Conservation (phyloP, 352 stramenopile species). For the Globisporangium middletonii region DNA sequence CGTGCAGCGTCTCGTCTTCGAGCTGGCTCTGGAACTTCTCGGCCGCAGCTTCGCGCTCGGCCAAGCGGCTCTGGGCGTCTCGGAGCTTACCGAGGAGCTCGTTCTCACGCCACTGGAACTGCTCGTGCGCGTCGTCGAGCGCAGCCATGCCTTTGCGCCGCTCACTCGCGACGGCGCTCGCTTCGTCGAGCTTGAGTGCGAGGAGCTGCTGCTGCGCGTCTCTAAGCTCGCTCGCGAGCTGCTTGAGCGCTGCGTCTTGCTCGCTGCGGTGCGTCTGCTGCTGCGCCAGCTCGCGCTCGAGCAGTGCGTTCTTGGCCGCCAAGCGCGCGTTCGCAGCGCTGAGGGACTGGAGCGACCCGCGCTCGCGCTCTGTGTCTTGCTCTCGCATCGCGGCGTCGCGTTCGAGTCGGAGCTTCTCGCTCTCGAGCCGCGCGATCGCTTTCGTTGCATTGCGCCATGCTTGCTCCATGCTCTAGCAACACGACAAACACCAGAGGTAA, state of each 20-base stretch:
- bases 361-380: conserved; percentile 1
- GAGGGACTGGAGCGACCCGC: conserved; percentile 9
- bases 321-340: conserved; percentile 18
- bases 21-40: conserved; percentile 68
- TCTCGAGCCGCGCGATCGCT: conserved; percentile 8
- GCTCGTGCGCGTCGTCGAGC: conserved; percentile 45
- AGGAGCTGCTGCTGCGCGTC: conserved; percentile 45
- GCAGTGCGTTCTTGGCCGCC: conserved; percentile 16
- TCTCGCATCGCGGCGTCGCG: conserved; percentile 6
- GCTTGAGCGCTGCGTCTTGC: conserved; percentile 23
- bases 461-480: conserved; percentile 3
- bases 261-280: conserved; percentile 15
- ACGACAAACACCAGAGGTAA: neutral
- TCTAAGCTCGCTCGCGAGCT: conserved; percentile 21
- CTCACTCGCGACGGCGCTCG: conserved; percentile 42
- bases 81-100: conserved; percentile 39
- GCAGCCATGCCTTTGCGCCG: conserved; percentile 42
- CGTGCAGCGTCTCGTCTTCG: conserved; percentile 73
- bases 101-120: conserved; percentile 54
- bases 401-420: conserved; percentile 21
- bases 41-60: conserved; percentile 37
- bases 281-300: conserved; percentile 17
- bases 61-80: conserved; percentile 42
- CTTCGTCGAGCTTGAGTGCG: conserved; percentile 47
- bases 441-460: conserved; percentile 4